Conservation (phyloP, 1,139 yeast species). For the Blastobotrys raffinosifermentans region DNA sequence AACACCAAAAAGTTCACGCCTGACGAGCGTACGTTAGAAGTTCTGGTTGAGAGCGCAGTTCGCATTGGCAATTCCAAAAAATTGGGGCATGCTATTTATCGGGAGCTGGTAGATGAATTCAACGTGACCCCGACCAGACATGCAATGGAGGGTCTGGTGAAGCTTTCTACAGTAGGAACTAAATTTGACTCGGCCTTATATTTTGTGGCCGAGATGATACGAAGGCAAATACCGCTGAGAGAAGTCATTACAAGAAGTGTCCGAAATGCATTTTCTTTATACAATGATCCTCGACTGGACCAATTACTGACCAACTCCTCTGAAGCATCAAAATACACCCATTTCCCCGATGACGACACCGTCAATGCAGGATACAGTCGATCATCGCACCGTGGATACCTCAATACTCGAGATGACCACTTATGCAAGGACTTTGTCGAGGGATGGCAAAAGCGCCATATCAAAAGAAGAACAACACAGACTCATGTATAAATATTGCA, state of each 20-base stretch:
- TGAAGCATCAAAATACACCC: slow-evolving; percentile 5
- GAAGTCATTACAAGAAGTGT: slow-evolving; percentile 19
- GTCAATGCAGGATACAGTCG: no score
- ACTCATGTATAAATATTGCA: slow-evolving; percentile 1
- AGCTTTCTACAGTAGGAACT: slow-evolving; percentile 26
- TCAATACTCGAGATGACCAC: slow-evolving; percentile 8
- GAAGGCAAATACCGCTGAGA: slow-evolving; percentile 15
- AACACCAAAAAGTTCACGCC: slow-evolving; percentile 15
- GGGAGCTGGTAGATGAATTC: slow-evolving; percentile 16
- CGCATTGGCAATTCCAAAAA: slow-evolving; percentile 29
- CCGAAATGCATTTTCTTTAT: slow-evolving; percentile 13
- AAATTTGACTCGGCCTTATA: slow-evolving; percentile 18
- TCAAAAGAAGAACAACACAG: slow-evolving; percentile 1
- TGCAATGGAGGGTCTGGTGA: slow-evolving; percentile 25
- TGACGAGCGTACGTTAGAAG: slow-evolving; percentile 24
- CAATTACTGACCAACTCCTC: slow-evolving; percentile 7
- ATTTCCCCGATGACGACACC: slow-evolving; percentile 15
- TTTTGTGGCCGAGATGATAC: slow-evolving; percentile 25
- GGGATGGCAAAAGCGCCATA: slow-evolving; percentile 15
- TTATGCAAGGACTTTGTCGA: slow-evolving; percentile 15
- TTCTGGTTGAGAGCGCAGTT: slow-evolving; percentile 25
- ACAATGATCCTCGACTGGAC: slow-evolving; percentile 10
- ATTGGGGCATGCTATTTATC: slow-evolving; percentile 24
- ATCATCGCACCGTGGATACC: no score
- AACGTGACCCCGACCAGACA: slow-evolving; percentile 17